Conservation (phyloP, 768 basidiomycete genomes). For the Termitomyces sp. region DNA sequence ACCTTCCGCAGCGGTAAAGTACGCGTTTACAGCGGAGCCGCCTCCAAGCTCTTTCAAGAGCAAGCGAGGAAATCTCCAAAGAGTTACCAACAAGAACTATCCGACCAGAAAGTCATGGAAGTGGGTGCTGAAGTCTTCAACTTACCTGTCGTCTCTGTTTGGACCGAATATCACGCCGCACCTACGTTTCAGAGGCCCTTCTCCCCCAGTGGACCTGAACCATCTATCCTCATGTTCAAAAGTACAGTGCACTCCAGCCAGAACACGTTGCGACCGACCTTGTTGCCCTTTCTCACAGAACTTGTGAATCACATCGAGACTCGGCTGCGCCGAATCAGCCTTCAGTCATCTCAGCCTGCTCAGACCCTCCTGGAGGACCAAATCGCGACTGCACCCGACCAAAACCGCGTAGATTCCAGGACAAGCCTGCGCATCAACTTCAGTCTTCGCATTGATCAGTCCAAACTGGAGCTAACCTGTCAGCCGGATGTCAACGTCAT, state of each 20-base stretch:
- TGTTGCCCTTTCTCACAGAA: slow-evolving; percentile 83
- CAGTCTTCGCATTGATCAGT: slow-evolving; percentile 88
- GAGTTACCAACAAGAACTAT: slow-evolving; percentile 30
- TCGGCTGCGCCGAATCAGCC: slow-evolving; percentile 54
- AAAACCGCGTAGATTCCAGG: slow-evolving; percentile 19
- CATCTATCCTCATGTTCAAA: slow-evolving; percentile 73
- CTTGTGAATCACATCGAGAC: slow-evolving; percentile 63
- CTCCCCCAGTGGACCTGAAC: slow-evolving; percentile 29
- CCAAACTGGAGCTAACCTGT: slow-evolving; percentile 80
- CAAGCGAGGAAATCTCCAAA: slow-evolving; percentile 31
- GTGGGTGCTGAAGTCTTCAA: slow-evolving; percentile 59
- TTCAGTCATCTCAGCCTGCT: slow-evolving; percentile 18
- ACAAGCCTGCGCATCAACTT: slow-evolving; percentile 70
- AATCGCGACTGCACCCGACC: slow-evolving; percentile 8
- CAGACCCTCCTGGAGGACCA: slow-evolving; percentile 7
- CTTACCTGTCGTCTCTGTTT: slow-evolving; percentile 74
- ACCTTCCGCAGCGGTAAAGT: slow-evolving; percentile 85
- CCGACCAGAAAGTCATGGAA: slow-evolving; percentile 49
- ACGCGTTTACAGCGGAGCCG: slow-evolving; percentile 53
- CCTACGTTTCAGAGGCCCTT: slow-evolving; percentile 34
- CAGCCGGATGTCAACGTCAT: slow-evolving; percentile 91
- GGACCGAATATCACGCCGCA: slow-evolving; percentile 73
- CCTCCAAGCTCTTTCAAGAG: slow-evolving; percentile 31
- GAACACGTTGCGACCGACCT: slow-evolving; percentile 75
- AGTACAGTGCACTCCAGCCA: slow-evolving; percentile 85